phyloP scores from a whole-genome alignment of 2,329 filamentous ascomycete genomes.

The Elsinoe arachidis region DNA sequence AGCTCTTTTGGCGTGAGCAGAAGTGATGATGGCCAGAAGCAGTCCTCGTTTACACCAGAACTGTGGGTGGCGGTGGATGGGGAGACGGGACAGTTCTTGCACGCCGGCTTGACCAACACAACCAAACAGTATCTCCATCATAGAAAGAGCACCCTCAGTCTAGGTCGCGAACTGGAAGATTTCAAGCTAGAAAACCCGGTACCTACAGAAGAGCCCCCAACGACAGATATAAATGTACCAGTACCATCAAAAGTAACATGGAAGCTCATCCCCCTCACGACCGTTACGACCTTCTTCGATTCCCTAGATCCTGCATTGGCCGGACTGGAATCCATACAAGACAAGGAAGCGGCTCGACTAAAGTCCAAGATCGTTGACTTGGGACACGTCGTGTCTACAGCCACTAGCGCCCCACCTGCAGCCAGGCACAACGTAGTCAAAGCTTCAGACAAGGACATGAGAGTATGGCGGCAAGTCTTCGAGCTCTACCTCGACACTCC shows the following conservation, averaged over 20 bases:
- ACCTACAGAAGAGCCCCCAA: conserved; percentile 3
- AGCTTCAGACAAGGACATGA: conserved; percentile 50
- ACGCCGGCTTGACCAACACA: conserved; percentile 57
- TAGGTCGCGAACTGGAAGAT: neutral
- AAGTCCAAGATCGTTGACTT: conserved; percentile 54
- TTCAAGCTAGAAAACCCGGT: conserved; percentile 18
- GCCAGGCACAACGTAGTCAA: conserved; percentile 37
- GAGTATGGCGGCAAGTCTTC: conserved; percentile 72
- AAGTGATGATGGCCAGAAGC: neutral
- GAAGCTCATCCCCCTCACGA: conserved; percentile 68
- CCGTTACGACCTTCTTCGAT: conserved; percentile 72
- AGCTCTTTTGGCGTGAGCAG: conserved; percentile 27
- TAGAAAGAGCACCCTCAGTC: conserved; percentile 28
- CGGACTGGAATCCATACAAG: conserved; percentile 59
- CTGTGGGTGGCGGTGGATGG: conserved; percentile 62
- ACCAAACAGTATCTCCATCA: conserved; percentile 57
- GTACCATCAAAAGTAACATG: conserved; percentile 19
- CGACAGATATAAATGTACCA: conserved; percentile 1
- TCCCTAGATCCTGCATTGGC: conserved; percentile 64
- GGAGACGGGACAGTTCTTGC: conserved; percentile 56
- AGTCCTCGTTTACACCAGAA: conserved; percentile 50
- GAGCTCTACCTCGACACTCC: conserved; percentile 70
- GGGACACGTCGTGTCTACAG: conserved; percentile 53
- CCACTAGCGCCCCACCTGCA: conserved; percentile 48
- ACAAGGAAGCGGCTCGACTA: conserved; percentile 56